A percentile compares a stretch with the other conserved stretches of the same genome.
These are phyloP conservation scores for Juglanconis sp. DNA, from an alignment of 2,329 filamentous ascomycete genomes.

Conservation along the genomic window DNA sequence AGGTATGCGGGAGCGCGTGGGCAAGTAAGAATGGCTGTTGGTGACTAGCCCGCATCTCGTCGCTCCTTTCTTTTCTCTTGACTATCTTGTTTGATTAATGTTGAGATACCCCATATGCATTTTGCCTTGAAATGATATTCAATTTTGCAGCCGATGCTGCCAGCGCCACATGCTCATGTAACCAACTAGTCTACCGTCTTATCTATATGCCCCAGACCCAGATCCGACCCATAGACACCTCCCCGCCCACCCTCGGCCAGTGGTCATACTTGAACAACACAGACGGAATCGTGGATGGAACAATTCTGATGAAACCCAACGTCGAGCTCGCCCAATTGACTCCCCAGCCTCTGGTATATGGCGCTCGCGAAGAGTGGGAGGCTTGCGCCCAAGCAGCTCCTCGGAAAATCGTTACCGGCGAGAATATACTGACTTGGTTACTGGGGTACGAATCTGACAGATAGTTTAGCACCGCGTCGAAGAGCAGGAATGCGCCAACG, in stretches of 20 bases:
- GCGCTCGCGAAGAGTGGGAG: conserved; percentile 21
- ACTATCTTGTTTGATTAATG: neutral
- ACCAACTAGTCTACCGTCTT: too few relatives aligned
- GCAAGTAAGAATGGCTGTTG: conserved; percentile 8
- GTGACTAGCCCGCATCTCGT: too few relatives aligned
- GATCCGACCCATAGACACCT: too few relatives aligned
- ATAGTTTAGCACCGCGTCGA: conserved; percentile 17
- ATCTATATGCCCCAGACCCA: too few relatives aligned
- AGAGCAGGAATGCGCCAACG: conserved; percentile 14
- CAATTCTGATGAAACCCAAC: conserved; percentile 22
- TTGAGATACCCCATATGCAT: conserved; percentile 13
- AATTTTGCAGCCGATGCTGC: too few relatives aligned
- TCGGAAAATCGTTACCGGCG: conserved; percentile 11
- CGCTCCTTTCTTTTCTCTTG: neutral
- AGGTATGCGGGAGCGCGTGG: conserved; percentile 50
- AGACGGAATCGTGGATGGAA: conserved; percentile 24
- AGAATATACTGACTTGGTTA: conserved; percentile 13
- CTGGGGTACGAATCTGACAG: conserved; percentile 15
- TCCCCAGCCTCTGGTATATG: conserved; percentile 22
- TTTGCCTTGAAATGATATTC: neutral
- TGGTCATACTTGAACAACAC: conserved; percentile 22
- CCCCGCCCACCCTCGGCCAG: conserved; percentile 14
- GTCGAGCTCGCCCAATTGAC: conserved; percentile 24
- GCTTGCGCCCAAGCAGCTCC: conserved; percentile 9
- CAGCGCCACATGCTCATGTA: too few relatives aligned